Evolutionary conservation across 345 rosid genomes (phyloP), one percentile per base, ranked within the genome.

Genomic region (Hibiscus mutabilis): DNA sequence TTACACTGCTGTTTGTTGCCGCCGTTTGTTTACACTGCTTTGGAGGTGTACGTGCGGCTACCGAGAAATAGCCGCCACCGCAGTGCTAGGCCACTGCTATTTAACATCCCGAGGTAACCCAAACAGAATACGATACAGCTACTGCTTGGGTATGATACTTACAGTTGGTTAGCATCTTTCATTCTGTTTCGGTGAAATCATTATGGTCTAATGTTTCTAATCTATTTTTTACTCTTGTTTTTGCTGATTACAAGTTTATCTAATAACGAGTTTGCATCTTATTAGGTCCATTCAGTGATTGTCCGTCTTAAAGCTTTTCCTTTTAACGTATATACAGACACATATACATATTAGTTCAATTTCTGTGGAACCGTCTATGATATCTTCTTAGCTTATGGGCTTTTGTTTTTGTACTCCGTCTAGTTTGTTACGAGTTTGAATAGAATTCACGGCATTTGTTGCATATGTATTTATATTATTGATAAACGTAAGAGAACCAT

Each of bases 321-420:
- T 56, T 53, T 51, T 51, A 51, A 51, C 31, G 35, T 27, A 37
- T 37, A 37, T 37, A 37, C 42, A 13, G 66, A n/a, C 21, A 51
- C 55, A n/a, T 16, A 74, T 91, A 51, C 55, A 51, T 51, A 51
- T 51, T n/a, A 51, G 11, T 51, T 51, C 22, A 53, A 53, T 11
- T 56, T 25, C n/a, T 60, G 5, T 25, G 37, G 63, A 2, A 27
- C 19, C 16, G 12, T 40, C 6, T 63, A 5, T 60, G 22, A 60
- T 60, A 31, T 63, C 2, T 61, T 2, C 11, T 7, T 3, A 33
- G 66, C 16, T 63, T 13, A 40, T 63, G 31, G 16, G 24, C 5
- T 40, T 64, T 15, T 64, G 27, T 21, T 64, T 64, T 64, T 64
- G 5, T 14, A 1, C 35, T 5, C 33, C 27, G 5, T 19, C n/a